These are phyloP conservation scores for Chrysosporium keratinophilum DNA, from an alignment of 2,329 filamentous ascomycete genomes.

Conservation along the genomic window DNA sequence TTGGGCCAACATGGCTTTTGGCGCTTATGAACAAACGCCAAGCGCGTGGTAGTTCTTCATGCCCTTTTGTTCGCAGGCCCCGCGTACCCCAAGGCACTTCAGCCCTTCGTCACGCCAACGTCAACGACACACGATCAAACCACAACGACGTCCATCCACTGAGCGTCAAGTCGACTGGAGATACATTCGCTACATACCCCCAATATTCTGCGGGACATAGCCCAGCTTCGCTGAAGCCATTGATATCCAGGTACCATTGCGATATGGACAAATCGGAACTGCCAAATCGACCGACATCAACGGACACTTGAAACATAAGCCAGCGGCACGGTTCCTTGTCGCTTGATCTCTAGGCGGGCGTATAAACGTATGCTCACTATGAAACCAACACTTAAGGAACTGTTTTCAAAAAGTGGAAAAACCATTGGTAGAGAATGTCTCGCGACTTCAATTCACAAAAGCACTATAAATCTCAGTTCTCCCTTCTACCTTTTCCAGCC, in stretches of 20 bases:
- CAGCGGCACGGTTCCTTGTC: slow-evolving; percentile 4
- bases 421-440: slow-evolving; percentile 16
- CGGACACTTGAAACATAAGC: slow-evolving; percentile 6
- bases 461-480: slow-evolving; percentile 15
- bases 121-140: too few relatives aligned
- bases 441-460: slow-evolving; percentile 17
- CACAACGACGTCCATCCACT: not conserved
- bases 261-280: slow-evolving; percentile 3
- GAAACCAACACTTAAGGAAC: not conserved
- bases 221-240: not conserved
- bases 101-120: not conserved
- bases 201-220: not conserved
- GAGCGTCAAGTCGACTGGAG: not conserved
- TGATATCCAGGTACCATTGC: not conserved
- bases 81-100: not conserved
- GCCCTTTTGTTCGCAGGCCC: not conserved
- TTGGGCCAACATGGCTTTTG: too few relatives aligned
- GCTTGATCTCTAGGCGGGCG: slow-evolving; percentile 5
- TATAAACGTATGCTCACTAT: not conserved
- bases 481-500: slow-evolving; percentile 13
- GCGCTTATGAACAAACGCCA: not conserved
- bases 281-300: not conserved
- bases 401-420: slow-evolving; percentile 2
- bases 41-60: not conserved
- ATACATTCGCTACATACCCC: not conserved